phyloP scores from a whole-genome alignment of 306 rosid genomes.

The Dalbergia cochinchinensis region DNA sequence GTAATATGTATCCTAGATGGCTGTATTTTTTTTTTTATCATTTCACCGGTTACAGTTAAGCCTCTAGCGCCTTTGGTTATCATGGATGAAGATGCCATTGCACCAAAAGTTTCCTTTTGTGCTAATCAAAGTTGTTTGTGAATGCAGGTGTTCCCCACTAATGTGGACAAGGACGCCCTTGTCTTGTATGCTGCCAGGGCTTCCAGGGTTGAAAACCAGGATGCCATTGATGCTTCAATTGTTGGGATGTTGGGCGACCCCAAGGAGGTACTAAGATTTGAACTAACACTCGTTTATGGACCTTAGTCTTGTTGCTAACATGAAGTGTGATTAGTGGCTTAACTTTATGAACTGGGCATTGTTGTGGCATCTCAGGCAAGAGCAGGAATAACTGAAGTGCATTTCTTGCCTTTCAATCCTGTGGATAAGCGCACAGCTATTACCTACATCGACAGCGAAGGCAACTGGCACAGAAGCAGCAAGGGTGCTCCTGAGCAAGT shows the following conservation, averaged over 20 bases:
- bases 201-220: conserved; percentile 86
- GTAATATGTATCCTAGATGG: not conserved
- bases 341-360: conserved; percentile 1
- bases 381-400: conserved; percentile 86
- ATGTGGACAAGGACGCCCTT: conserved; percentile 63
- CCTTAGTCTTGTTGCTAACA: not conserved
- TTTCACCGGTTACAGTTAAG: not conserved
- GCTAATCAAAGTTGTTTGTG: conserved; percentile 33
- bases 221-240: conserved; percentile 89
- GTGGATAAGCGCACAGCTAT: conserved; percentile 91
- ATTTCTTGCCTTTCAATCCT: conserved; percentile 93
- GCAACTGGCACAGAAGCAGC: conserved; percentile 82
- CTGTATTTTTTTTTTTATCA: not conserved
- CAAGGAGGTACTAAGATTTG: conserved; percentile 67
- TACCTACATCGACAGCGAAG: conserved; percentile 72
- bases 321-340: not conserved
- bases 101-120: not conserved
- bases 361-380: conserved; percentile 67
- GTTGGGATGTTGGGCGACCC: conserved; percentile 88
- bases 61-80: no score
- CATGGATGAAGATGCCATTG: conserved; percentile 11
- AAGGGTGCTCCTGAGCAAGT: conserved; percentile 99
- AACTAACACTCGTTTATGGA: conserved; percentile 4
- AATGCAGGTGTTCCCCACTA: conserved; percentile 62
- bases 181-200: conserved; percentile 81